A percentile compares a stretch with the other conserved stretches of the same genome.
phyloP scores from a whole-genome alignment of 345 rosid species.

The Brassica napus region DNA sequence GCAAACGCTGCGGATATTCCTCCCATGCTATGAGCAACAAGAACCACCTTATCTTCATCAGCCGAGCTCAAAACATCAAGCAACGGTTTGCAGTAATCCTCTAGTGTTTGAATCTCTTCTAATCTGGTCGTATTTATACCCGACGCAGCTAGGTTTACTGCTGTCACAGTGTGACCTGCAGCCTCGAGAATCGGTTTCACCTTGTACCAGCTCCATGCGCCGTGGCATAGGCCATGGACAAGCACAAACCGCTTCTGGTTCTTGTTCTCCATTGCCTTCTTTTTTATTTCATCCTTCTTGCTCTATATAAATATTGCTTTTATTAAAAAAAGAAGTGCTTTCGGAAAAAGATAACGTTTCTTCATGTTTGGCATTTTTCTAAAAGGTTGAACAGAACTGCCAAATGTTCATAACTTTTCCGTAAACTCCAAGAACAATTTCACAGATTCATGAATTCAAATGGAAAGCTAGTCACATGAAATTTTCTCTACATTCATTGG shows the following conservation, averaged over 20 bases:
- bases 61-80: background rate
- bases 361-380: background rate
- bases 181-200: slow-evolving; percentile 36
- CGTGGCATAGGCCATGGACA: slow-evolving; percentile 2
- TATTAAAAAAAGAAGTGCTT: background rate
- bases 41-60: background rate
- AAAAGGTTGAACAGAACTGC: background rate
- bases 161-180: slow-evolving; percentile 39
- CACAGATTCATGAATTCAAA: background rate
- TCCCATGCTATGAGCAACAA: background rate
- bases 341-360: background rate
- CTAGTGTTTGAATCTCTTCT: slow-evolving; percentile 1
- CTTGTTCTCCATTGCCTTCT: background rate
- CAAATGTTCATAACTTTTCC: background rate
- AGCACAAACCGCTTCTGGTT: background rate
- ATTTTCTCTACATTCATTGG: background rate
- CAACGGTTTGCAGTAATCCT: background rate
- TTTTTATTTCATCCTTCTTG: background rate
- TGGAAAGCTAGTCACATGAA: background rate
- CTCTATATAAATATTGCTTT: background rate
- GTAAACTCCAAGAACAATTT: background rate
- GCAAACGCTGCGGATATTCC: background rate
- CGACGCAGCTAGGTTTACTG: slow-evolving; percentile 38
- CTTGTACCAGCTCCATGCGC: slow-evolving; percentile 53
- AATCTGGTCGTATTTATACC: slow-evolving; percentile 39